phyloP scores from a whole-genome alignment of 140 eudicot species.

The Stevia rebaudiana region DNA sequence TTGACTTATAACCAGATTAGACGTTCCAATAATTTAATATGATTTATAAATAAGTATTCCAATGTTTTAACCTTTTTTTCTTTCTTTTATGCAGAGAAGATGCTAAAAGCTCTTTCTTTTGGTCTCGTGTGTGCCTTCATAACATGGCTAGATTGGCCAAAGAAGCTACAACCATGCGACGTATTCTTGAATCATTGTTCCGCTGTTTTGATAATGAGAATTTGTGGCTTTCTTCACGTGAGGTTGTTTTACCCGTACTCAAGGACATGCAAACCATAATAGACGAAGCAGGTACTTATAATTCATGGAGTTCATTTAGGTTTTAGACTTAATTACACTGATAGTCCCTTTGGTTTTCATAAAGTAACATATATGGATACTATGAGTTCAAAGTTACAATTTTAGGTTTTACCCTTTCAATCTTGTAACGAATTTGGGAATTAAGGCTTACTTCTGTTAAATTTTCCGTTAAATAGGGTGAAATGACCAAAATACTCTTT shows the following conservation, averaged over 20 bases:
- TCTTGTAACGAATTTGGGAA: no score
- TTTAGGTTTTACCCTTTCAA: no score
- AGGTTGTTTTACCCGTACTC: slow-evolving; percentile 59
- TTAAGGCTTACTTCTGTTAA: no score
- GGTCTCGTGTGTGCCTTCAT: slow-evolving; percentile 76
- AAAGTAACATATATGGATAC: no score
- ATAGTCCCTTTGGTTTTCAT: no score
- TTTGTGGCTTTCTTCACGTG: slow-evolving; percentile 52
- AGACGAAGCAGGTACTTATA: slow-evolving; percentile 52
- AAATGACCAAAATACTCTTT: no score
- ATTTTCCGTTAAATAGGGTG: no score
- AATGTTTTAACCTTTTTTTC: neutral
- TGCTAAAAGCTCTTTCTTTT: slow-evolving; percentile 57
- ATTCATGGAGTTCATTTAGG: neutral
- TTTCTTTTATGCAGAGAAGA: slow-evolving; percentile 43
- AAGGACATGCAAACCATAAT: slow-evolving; percentile 64
- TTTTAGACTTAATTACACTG: no score
- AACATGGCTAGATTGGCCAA: slow-evolving; percentile 77
- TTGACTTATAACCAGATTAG: neutral
- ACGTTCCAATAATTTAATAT: neutral
- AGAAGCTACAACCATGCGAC: slow-evolving; percentile 83
- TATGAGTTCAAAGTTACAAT: no score
- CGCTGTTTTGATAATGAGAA: slow-evolving; percentile 54
- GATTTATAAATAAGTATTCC: neutral
- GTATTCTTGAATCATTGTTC: slow-evolving; percentile 70